phyloP scores from a whole-genome alignment of 768 basidiomycete genomes.

The Rhizopogon sp. region DNA sequence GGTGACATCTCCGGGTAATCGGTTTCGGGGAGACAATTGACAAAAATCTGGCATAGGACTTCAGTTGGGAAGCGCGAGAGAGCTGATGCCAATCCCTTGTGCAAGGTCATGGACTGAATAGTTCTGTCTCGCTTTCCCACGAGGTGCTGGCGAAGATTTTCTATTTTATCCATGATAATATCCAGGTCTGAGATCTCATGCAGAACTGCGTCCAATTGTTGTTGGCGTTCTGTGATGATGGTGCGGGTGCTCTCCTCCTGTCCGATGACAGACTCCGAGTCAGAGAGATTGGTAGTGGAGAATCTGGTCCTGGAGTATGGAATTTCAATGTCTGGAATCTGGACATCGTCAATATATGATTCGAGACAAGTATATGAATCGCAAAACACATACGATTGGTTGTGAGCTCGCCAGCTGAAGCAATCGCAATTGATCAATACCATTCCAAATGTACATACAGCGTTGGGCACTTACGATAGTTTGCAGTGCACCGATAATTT shows the following conservation, averaged over 20 bases:
- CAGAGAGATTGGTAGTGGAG: slow-evolving; percentile 5
- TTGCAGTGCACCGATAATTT: neutral
- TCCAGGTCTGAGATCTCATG: slow-evolving; percentile 10
- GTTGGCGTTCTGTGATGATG: slow-evolving; percentile 12
- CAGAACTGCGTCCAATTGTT: slow-evolving; percentile 11
- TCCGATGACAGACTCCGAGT: neutral
- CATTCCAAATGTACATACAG: too few species aligned
- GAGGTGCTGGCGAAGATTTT: slow-evolving; percentile 6
- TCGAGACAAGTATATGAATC: too few species aligned
- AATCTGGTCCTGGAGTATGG: neutral
- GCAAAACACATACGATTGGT: too few species aligned
- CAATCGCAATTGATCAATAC: too few species aligned
- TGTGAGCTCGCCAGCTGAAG: neutral
- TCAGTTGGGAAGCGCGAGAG: too few species aligned
- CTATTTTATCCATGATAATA: slow-evolving; percentile 9
- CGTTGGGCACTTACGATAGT: neutral
- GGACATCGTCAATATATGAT: neutral
- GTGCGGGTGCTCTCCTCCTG: slow-evolving; percentile 6
- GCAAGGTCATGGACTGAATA: slow-evolving; percentile 10
- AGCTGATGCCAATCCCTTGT: slow-evolving; percentile 14
- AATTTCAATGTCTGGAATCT: neutral
- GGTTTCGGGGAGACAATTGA: slow-evolving; percentile 6
- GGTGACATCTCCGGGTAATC: slow-evolving; percentile 18
- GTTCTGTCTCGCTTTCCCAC: slow-evolving; percentile 8
- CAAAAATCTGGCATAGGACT: too few species aligned